A percentile compares a stretch with the other conserved stretches of the same genome.
Conservation (phyloP, 495 filamentous ascomycete species). For the Penicillium coffeae region DNA sequence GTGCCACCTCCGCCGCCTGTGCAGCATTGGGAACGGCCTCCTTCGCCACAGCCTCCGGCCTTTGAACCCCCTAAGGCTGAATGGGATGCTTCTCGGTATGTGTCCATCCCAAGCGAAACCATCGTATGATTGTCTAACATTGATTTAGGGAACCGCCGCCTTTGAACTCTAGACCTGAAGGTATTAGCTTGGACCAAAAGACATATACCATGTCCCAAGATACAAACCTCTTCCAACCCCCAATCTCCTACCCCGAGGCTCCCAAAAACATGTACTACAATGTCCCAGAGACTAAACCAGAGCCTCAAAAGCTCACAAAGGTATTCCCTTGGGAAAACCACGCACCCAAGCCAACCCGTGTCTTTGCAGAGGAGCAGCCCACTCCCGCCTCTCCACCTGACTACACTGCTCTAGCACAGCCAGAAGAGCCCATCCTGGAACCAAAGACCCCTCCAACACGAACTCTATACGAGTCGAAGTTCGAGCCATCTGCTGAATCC, state of each 20-base stretch:
- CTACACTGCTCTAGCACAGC: slow-evolving; percentile 1
- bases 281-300: slow-evolving; percentile 58
- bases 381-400: slow-evolving; percentile 10
- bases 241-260: slow-evolving; percentile 71
- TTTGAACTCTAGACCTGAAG: slow-evolving; percentile 69
- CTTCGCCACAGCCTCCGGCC: slow-evolving; percentile 31
- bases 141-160: slow-evolving; percentile 72
- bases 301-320: slow-evolving; percentile 53
- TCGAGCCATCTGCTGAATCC: slow-evolving; percentile 43
- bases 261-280: slow-evolving; percentile 83
- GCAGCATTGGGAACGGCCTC: slow-evolving; percentile 21
- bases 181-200: slow-evolving; percentile 64
- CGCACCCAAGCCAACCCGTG: slow-evolving; percentile 62
- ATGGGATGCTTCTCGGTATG: slow-evolving; percentile 67
- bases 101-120: too few relatives aligned
- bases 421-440: not conserved
- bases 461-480: too few relatives aligned
- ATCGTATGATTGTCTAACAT: slow-evolving; percentile 18
- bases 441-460: slow-evolving; percentile 7
- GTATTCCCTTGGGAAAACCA: slow-evolving; percentile 85
- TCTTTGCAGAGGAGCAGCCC: slow-evolving; percentile 60
- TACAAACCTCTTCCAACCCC: slow-evolving; percentile 66
- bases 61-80: slow-evolving; percentile 53
- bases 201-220: slow-evolving; percentile 76
- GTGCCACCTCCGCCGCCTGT: slow-evolving; percentile 34